These are phyloP conservation scores for Elongisporangium prolatum DNA, from an alignment of 352 stramenopile species.

Conservation along the genomic window DNA sequence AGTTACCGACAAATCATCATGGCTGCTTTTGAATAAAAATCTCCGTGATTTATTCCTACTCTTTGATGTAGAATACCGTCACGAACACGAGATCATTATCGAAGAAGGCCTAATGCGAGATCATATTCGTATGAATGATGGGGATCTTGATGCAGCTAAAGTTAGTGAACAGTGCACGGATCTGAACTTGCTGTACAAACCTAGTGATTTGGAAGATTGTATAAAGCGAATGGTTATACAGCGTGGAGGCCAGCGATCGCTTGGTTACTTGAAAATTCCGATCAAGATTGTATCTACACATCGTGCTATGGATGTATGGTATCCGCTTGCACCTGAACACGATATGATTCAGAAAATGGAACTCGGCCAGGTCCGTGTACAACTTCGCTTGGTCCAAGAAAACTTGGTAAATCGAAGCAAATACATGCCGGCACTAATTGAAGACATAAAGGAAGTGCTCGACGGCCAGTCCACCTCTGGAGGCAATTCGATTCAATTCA, in stretches of 20 bases:
- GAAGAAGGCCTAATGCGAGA: constrained; percentile 60
- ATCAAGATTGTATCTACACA: constrained; percentile 58
- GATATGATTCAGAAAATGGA: constrained; percentile 65
- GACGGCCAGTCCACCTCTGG: constrained; percentile 4
- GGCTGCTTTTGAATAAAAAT: constrained; percentile 34
- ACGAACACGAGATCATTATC: constrained; percentile 50
- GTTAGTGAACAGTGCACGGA: constrained; percentile 55
- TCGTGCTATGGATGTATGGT: constrained; percentile 59
- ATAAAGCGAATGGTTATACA: constrained; percentile 50
- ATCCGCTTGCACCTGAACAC: constrained; percentile 48
- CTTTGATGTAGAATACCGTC: constrained; percentile 65
- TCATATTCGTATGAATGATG: constrained; percentile 44
- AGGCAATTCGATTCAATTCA: constrained; percentile 5
- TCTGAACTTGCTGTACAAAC: constrained; percentile 59
- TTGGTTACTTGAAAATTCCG: constrained; percentile 61
- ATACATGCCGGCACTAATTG: constrained; percentile 21
- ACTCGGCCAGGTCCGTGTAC: constrained; percentile 53
- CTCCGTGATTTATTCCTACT: constrained; percentile 63
- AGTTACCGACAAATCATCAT: constrained; percentile 45
- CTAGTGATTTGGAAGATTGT: constrained; percentile 61
- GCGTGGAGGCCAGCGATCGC: constrained; percentile 33
- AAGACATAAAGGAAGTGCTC: constrained; percentile 23
- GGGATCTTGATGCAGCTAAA: constrained; percentile 52
- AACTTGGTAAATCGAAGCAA: constrained; percentile 32
- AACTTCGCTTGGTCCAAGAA: constrained; percentile 32